phyloP scores from a whole-genome alignment of 768 basidiomycete genomes.

The Tylopilus sp. region DNA sequence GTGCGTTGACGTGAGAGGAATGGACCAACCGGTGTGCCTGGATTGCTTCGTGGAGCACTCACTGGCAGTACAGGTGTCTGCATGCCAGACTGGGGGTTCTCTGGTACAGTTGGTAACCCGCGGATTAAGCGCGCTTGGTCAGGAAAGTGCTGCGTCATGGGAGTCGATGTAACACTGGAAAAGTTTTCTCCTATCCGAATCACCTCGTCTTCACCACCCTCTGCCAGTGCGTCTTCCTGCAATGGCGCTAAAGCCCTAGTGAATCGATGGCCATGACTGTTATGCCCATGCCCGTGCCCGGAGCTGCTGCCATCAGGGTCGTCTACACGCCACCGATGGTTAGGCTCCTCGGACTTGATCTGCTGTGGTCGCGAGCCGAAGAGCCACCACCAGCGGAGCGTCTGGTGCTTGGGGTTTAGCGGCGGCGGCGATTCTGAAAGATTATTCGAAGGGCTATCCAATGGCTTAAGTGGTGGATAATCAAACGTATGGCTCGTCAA shows the following conservation, averaged over 20 bases:
- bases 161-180: conserved; percentile 12
- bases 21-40: conserved; percentile 16
- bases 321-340: conserved; percentile 22
- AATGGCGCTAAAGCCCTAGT: conserved; percentile 2
- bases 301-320: conserved; percentile 24
- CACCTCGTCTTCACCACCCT: conserved; percentile 9
- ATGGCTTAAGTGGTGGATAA: conserved; percentile 8
- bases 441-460: conserved; percentile 1
- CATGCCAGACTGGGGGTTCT: neutral
- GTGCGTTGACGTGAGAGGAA: neutral
- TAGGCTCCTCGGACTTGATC: conserved; percentile 22
- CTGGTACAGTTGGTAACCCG: conserved; percentile 3
- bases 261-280: conserved; percentile 8
- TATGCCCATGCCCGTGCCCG: conserved; percentile 21
- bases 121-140: conserved; percentile 6
- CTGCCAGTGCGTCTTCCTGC: conserved; percentile 8
- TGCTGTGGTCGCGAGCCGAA: conserved; percentile 26
- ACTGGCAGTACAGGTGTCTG: neutral
- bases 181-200: conserved; percentile 22
- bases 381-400: conserved; percentile 24
- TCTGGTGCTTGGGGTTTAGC: neutral
- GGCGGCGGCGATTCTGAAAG: conserved; percentile 4
- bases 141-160: conserved; percentile 6
- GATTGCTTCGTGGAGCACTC: neutral
- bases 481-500: neutral